Conservation (phyloP, 306 rosid species). For the Abrus precatorius region DNA sequence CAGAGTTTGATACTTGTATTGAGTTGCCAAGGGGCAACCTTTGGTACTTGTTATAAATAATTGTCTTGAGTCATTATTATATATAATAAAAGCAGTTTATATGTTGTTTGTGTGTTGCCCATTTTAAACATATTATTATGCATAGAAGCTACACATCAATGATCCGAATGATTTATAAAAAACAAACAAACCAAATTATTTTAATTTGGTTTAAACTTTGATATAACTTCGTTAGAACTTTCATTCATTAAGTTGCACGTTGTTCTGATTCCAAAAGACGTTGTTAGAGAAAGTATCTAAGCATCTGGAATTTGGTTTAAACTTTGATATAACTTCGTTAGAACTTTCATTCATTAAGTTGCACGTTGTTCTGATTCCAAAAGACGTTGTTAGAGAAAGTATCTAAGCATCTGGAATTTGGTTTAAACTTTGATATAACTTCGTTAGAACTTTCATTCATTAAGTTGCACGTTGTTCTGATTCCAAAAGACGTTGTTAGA, state of each 20-base stretch:
- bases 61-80: no score
- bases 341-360: no score
- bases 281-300: neutral
- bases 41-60: neutral
- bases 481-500: neutral
- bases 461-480: constrained; percentile 33
- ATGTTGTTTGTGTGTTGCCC: neutral
- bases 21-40: neutral
- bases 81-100: neutral
- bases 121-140: neutral
- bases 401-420: no score
- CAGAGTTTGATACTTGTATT: no score
- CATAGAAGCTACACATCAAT: neutral
- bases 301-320: neutral
- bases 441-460: constrained; percentile 38
- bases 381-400: no score
- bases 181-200: neutral
- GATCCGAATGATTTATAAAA: no score
- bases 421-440: neutral
- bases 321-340: neutral
- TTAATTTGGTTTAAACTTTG: neutral
- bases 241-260: constrained; percentile 27
- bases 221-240: constrained; percentile 35
- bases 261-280: constrained; percentile 25
- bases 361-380: no score